Evolutionary conservation across 768 basidiomycete genomes (phyloP).

Genomic region (Mycena floridula): DNA sequence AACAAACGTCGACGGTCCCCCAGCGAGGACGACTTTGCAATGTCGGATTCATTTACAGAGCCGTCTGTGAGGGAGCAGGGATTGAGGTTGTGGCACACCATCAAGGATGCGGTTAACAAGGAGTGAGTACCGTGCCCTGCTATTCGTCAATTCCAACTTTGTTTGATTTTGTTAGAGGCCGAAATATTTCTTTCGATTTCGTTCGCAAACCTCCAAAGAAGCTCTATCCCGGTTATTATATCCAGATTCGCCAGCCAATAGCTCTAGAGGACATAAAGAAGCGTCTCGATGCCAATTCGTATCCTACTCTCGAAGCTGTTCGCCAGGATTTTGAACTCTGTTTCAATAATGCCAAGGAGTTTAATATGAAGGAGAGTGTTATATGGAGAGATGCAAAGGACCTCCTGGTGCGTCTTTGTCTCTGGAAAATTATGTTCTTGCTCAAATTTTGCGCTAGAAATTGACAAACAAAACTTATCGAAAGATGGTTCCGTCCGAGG

Average conservation of each 20-base stretch:
- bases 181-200: slow-evolving; percentile 58
- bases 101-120: slow-evolving; percentile 81
- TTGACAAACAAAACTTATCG: slow-evolving; percentile 41
- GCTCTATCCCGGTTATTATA: slow-evolving; percentile 84
- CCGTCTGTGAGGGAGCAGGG: slow-evolving; percentile 57
- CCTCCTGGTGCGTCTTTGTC: slow-evolving; percentile 54
- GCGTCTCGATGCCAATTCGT: slow-evolving; percentile 54
- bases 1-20: slow-evolving; percentile 38
- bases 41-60: slow-evolving; percentile 16
- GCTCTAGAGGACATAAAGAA: slow-evolving; percentile 87
- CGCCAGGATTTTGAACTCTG: slow-evolving; percentile 70
- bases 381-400: slow-evolving; percentile 83
- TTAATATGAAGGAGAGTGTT: slow-evolving; percentile 72
- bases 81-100: slow-evolving; percentile 65
- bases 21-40: slow-evolving; percentile 44
- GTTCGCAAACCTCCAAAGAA: slow-evolving; percentile 64
- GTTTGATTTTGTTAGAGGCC: slow-evolving; percentile 61
- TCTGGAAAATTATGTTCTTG: not conserved
- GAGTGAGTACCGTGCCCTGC: slow-evolving; percentile 56
- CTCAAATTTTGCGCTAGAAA: slow-evolving; percentile 30
- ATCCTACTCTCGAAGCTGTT: slow-evolving; percentile 60
- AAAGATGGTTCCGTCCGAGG: slow-evolving; percentile 37
- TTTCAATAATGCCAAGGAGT: slow-evolving; percentile 77
- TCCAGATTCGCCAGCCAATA: slow-evolving; percentile 72
- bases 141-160: too few relatives aligned